Conservation (phyloP, 441 rosid genomes). For the Capsella rubella region DNA sequence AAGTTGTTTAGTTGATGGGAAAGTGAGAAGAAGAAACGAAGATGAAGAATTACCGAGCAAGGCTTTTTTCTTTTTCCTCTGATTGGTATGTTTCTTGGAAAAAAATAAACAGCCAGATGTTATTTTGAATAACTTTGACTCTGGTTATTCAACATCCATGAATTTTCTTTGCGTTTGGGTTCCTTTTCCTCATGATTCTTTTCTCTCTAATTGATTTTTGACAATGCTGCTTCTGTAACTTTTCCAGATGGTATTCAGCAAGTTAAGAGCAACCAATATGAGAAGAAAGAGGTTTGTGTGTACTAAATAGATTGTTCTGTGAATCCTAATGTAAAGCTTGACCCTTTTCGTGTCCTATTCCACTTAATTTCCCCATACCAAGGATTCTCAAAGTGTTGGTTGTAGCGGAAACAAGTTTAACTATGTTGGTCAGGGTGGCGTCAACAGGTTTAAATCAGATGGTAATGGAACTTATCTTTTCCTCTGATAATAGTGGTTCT, state of each 20-base stretch:
- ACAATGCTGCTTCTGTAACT: slow-evolving; percentile 11
- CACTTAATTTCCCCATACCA: slow-evolving; percentile 48
- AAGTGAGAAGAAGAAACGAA: not conserved
- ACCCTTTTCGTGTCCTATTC: slow-evolving; percentile 7
- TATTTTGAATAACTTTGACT: not conserved
- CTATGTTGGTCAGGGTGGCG: slow-evolving; percentile 54
- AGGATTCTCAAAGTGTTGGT: slow-evolving; percentile 18
- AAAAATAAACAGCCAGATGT: not conserved
- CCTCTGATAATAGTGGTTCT: not conserved
- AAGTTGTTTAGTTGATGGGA: not conserved
- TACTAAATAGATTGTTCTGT: not conserved
- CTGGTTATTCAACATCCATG: too few species aligned
- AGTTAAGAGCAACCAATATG: slow-evolving; percentile 88
- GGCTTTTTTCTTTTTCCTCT: not conserved
- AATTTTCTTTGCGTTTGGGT: not conserved
- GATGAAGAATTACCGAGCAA: slow-evolving; percentile 3
- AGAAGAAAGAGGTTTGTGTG: slow-evolving; percentile 75
- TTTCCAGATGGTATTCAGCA: slow-evolving; percentile 75
- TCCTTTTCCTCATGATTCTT: slow-evolving; percentile 30
- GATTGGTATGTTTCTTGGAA: slow-evolving; percentile 10
- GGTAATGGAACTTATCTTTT: slow-evolving; percentile 52
- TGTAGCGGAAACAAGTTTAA: not conserved
- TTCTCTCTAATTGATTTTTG: not conserved
- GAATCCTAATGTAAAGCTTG: not conserved
- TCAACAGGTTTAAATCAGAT: slow-evolving; percentile 50